Evolutionary conservation across 139 green algal species (phyloP).

Genomic region (Axilococcus clingmanii): DNA sequence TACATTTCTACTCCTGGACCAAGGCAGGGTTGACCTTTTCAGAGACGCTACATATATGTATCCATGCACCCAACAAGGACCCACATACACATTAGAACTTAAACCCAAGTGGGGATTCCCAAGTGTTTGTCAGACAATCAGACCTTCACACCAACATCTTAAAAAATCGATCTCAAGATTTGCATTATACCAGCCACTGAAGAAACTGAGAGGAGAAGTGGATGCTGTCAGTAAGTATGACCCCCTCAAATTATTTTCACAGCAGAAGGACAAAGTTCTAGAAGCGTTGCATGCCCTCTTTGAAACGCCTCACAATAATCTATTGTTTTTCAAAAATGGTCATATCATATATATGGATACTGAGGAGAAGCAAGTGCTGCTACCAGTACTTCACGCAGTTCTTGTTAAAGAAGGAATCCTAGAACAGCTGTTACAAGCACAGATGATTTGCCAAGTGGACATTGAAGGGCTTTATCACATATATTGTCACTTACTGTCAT

Average conservation of each 20-base stretch:
- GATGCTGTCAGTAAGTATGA: conserved; percentile 42
- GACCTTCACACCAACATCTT: conserved; percentile 6
- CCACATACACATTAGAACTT: conserved; percentile 57
- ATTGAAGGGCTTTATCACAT: conserved; percentile 38
- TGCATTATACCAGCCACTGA: conserved; percentile 52
- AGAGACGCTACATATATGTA: too few species aligned
- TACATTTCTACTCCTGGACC: too few species aligned
- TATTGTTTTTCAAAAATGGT: conserved; percentile 58
- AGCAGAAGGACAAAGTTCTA: conserved; percentile 20
- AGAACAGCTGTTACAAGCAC: conserved; percentile 29
- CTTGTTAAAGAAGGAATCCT: conserved; percentile 28
- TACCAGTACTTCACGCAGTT: not conserved
- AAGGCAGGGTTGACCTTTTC: too few species aligned
- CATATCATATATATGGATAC: not conserved
- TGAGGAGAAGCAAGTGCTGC: not conserved
- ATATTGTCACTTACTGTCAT: conserved; percentile 17
- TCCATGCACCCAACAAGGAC: too few species aligned
- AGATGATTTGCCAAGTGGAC: conserved; percentile 46
- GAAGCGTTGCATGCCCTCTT: conserved; percentile 30
- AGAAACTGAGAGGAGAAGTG: conserved; percentile 40
- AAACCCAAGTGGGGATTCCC: conserved; percentile 65
- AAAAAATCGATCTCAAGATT: conserved; percentile 40
- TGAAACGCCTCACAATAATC: conserved; percentile 61
- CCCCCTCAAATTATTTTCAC: conserved; percentile 70
- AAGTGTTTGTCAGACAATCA: conserved; percentile 8